Evolutionary conservation across 371 early-diverging fungal species (phyloP).

Genomic region (Cokeromyces recurvatus): DNA sequence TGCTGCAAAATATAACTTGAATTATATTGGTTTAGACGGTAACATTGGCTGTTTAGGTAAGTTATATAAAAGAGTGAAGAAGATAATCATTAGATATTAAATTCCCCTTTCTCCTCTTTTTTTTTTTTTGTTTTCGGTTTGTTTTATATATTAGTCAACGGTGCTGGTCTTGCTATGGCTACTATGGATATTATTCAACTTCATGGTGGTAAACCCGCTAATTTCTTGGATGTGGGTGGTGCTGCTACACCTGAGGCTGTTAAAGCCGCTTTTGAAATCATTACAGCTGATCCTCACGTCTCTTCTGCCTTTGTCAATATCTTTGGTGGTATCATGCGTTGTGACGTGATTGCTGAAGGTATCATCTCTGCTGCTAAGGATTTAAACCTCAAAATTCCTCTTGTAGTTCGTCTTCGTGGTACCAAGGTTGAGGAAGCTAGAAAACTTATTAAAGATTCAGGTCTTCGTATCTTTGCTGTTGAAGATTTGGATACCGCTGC

Average conservation of each 20-base stretch:
- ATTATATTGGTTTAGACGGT: conserved; percentile 99
- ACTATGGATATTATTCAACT: conserved; percentile 99
- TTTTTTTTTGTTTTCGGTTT: too few relatives aligned
- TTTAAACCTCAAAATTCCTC: conserved; percentile 86
- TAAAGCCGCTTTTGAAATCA: conserved; percentile 98
- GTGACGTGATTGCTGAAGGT: conserved; percentile 97
- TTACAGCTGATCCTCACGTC: conserved; percentile 88
- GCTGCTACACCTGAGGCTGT: conserved; percentile 93
- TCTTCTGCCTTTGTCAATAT: conserved; percentile 98
- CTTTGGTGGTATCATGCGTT: conserved; percentile 99
- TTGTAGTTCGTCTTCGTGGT: conserved; percentile 96
- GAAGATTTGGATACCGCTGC: conserved; percentile 97
- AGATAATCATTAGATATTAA: too few relatives aligned
- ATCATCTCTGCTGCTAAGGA: conserved; percentile 94
- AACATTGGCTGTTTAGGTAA: conserved; percentile 67
- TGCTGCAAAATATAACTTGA: conserved; percentile 94
- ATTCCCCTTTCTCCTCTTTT: too few relatives aligned
- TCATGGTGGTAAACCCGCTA: conserved; percentile 98
- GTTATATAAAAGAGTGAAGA: not conserved
- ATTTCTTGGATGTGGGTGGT: conserved; percentile 99
- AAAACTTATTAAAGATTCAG: conserved; percentile 77
- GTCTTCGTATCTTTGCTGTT: conserved; percentile 86
- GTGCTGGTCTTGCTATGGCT: conserved; percentile 99
- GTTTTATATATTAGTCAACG: conserved; percentile 92
- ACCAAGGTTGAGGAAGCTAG: conserved; percentile 54